Percentiles rank a stretch among this genome's conserved stretches.
Conservation (phyloP, 192 early-diverging fungal genomes). For the Coemansia javaensis region DNA sequence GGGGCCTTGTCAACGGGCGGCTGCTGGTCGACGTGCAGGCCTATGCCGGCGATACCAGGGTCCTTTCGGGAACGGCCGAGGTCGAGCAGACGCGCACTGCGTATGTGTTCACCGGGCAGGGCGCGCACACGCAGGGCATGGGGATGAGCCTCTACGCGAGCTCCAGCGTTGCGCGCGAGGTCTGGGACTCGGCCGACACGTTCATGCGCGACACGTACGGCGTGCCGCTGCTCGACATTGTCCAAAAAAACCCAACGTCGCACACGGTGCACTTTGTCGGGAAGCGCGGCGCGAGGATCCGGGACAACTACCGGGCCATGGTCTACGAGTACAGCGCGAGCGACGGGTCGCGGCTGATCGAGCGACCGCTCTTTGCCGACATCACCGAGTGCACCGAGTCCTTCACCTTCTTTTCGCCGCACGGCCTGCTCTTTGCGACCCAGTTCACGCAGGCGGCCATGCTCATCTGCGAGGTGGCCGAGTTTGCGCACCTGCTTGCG, state of each 20-base stretch:
- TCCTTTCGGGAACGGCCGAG: slow-evolving; percentile 82
- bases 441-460: slow-evolving; percentile 93
- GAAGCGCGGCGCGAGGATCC: slow-evolving; percentile 72
- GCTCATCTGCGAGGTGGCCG: slow-evolving; percentile 84
- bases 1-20: slow-evolving; percentile 83
- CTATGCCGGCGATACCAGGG: slow-evolving; percentile 57
- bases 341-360: slow-evolving; percentile 61
- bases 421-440: slow-evolving; percentile 83
- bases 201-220: slow-evolving; percentile 82
- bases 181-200: slow-evolving; percentile 90
- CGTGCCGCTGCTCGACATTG: slow-evolving; percentile 87
- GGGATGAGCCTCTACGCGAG: slow-evolving; percentile 87
- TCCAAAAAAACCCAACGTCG: slow-evolving; percentile 74
- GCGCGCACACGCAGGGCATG: slow-evolving; percentile 90
- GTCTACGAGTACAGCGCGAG: slow-evolving; percentile 75
- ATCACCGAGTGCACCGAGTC: slow-evolving; percentile 54
- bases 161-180: slow-evolving; percentile 72
- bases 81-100: slow-evolving; percentile 80
- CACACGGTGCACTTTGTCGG: slow-evolving; percentile 90
- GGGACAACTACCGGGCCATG: slow-evolving; percentile 78
- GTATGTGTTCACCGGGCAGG: slow-evolving; percentile 91
- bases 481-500: slow-evolving; percentile 77
- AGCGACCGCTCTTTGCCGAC: slow-evolving; percentile 73
- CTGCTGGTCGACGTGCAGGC: slow-evolving; percentile 83
- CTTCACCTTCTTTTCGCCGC: slow-evolving; percentile 79